These are phyloP conservation scores for Cardamine chenopodiifolia DNA, from an alignment of 345 rosid genomes.

Conservation along the genomic window DNA sequence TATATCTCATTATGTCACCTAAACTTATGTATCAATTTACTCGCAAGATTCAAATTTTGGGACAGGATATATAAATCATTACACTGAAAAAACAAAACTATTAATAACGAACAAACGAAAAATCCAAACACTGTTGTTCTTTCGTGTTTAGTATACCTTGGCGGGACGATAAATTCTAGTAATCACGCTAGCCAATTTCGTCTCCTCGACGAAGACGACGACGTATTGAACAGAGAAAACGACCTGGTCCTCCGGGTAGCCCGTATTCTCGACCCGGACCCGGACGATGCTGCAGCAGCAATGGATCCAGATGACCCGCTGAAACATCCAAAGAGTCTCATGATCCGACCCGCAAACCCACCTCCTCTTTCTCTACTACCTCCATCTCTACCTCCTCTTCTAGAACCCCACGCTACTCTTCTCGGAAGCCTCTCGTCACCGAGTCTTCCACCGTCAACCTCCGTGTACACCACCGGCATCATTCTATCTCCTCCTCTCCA, in stretches of 20 bases:
- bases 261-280: conserved; percentile 31
- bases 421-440: conserved; percentile 59
- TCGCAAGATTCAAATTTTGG: conserved; percentile 26
- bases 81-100: conserved; percentile 23
- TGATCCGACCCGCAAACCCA: conserved; percentile 53
- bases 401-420: conserved; percentile 72
- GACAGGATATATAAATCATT: conserved; percentile 40
- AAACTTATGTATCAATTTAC: conserved; percentile 12
- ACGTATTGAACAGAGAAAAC: conserved; percentile 29
- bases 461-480: conserved; percentile 85
- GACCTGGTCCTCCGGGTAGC: conserved; percentile 33
- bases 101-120: conserved; percentile 11
- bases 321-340: conserved; percentile 62
- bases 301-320: conserved; percentile 49
- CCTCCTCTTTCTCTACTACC: conserved; percentile 55
- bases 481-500: conserved; percentile 74
- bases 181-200: conserved; percentile 39
- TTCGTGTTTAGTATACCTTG: conserved; percentile 21
- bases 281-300: conserved; percentile 27
- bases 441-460: conserved; percentile 81
- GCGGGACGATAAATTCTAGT: background rate
- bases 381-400: conserved; percentile 56
- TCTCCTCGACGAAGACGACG: conserved; percentile 38
- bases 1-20: background rate
- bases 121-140: conserved; percentile 9